phyloP scores from a whole-genome alignment of 805 yeast genomes.

The Wickerhamiella qilinensis region DNA sequence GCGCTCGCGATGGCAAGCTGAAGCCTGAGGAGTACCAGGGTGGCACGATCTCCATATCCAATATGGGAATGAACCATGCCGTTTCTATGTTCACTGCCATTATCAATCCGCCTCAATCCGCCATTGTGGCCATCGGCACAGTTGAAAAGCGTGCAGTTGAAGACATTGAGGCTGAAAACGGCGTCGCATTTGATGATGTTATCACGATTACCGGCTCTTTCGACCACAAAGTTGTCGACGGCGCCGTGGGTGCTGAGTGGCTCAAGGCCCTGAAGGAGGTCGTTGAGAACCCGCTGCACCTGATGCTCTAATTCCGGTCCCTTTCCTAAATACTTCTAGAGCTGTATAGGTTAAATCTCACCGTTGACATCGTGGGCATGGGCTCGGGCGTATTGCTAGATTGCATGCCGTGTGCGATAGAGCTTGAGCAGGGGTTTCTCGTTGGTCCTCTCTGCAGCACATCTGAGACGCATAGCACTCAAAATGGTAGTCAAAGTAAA shows the following conservation, averaged over 20 bases:
- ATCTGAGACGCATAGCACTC: no score
- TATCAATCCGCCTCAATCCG: slow-evolving; percentile 93
- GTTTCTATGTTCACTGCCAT: slow-evolving; percentile 88
- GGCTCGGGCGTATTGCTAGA: no score
- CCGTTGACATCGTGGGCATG: no score
- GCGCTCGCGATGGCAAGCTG: slow-evolving; percentile 89
- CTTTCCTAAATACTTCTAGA: no score
- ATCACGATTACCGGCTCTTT: slow-evolving; percentile 90
- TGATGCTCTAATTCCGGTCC: slow-evolving; percentile 51
- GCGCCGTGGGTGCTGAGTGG: slow-evolving; percentile 96
- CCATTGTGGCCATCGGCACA: slow-evolving; percentile 90
- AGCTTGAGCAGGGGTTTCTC: no score
- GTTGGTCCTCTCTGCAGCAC: no score
- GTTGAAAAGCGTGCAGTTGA: slow-evolving; percentile 84
- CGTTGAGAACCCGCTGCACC: slow-evolving; percentile 90
- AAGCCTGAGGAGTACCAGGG: slow-evolving; percentile 97
- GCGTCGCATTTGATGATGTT: slow-evolving; percentile 82
- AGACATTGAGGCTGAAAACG: slow-evolving; percentile 78
- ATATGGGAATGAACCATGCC: slow-evolving; percentile 97
- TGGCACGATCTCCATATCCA: slow-evolving; percentile 96
- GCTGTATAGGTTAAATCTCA: no score
- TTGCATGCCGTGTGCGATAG: no score
- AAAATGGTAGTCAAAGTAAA: no score
- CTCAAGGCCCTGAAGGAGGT: slow-evolving; percentile 83
- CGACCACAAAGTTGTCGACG: slow-evolving; percentile 95